Evolutionary conservation across 1,284 basidiomycete genomes (phyloP).

Genomic region (Irpex sp.): DNA sequence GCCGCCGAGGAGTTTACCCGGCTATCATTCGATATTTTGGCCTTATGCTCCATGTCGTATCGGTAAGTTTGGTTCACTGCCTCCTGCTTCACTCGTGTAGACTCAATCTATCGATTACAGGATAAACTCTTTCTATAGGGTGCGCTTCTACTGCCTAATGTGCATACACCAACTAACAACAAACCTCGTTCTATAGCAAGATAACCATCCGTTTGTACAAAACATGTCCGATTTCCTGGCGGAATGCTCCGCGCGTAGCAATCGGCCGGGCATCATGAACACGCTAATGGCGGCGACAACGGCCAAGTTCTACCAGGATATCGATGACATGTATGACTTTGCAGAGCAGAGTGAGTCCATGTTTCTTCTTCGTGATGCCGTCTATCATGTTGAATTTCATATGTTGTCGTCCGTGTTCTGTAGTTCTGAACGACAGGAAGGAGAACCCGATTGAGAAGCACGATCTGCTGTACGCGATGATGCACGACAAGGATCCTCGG

Average conservation of each 20-base stretch:
- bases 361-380: not conserved
- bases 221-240: slow-evolving; percentile 41
- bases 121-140: slow-evolving; percentile 39
- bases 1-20: slow-evolving; percentile 46
- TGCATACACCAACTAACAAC: not conserved
- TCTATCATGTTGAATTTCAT: not conserved
- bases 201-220: slow-evolving; percentile 39
- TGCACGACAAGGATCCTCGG: slow-evolving; percentile 42
- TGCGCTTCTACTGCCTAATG: slow-evolving; percentile 3
- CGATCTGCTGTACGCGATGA: slow-evolving; percentile 46
- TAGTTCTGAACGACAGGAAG: slow-evolving; percentile 37
- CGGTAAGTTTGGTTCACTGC: slow-evolving; percentile 25
- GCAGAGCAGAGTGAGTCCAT: slow-evolving; percentile 34
- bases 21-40: slow-evolving; percentile 45
- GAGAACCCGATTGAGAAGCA: slow-evolving; percentile 36
- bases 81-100: not conserved
- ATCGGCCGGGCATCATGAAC: slow-evolving; percentile 34
- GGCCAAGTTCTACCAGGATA: slow-evolving; percentile 39
- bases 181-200: slow-evolving; percentile 21
- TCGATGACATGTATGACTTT: slow-evolving; percentile 37
- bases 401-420: not conserved
- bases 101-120: slow-evolving; percentile 15
- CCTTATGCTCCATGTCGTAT: slow-evolving; percentile 42
- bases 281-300: slow-evolving; percentile 32
- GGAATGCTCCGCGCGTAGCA: slow-evolving; percentile 34